phyloP scores from a whole-genome alignment of 768 basidiomycete genomes.

The Lanmaoa pseudosensibilis region DNA sequence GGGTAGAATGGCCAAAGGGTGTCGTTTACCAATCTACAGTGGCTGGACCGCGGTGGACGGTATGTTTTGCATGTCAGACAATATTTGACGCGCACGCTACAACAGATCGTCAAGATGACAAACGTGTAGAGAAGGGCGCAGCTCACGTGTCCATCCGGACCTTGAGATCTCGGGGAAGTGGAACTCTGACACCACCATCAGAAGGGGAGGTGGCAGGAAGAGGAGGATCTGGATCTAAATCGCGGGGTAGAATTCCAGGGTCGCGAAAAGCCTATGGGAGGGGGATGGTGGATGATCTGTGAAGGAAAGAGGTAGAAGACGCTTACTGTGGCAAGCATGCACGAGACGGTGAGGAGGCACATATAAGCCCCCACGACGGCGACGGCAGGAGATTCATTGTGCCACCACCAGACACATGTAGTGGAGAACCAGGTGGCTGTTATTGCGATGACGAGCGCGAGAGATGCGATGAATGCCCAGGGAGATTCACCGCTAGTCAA shows the following conservation, averaged over 20 bases:
- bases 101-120: background rate
- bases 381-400: slow-evolving; percentile 66
- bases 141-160: slow-evolving; percentile 77
- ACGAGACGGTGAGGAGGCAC: slow-evolving; percentile 65
- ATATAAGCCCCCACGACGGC: slow-evolving; percentile 65
- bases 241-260: slow-evolving; percentile 86
- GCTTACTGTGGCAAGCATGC: slow-evolving; percentile 76
- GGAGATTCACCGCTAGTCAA: slow-evolving; percentile 86
- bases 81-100: slow-evolving; percentile 87
- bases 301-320: slow-evolving; percentile 1
- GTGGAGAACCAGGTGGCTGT: slow-evolving; percentile 86
- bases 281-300: background rate
- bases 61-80: slow-evolving; percentile 93
- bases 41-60: slow-evolving; percentile 90
- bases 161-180: slow-evolving; percentile 79
- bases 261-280: slow-evolving; percentile 65
- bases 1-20: background rate
- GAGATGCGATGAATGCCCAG: slow-evolving; percentile 71
- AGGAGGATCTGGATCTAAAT: slow-evolving; percentile 85
- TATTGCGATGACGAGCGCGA: slow-evolving; percentile 62
- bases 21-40: slow-evolving; percentile 82
- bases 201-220: slow-evolving; percentile 61
- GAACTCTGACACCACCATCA: slow-evolving; percentile 59
- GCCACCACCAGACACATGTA: slow-evolving; percentile 90
- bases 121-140: background rate